Evolutionary conservation across 208 protist species (phyloP), one percentile per base, ranked within the genome.

Genomic region (Acanthamoeba quina): DNA sequence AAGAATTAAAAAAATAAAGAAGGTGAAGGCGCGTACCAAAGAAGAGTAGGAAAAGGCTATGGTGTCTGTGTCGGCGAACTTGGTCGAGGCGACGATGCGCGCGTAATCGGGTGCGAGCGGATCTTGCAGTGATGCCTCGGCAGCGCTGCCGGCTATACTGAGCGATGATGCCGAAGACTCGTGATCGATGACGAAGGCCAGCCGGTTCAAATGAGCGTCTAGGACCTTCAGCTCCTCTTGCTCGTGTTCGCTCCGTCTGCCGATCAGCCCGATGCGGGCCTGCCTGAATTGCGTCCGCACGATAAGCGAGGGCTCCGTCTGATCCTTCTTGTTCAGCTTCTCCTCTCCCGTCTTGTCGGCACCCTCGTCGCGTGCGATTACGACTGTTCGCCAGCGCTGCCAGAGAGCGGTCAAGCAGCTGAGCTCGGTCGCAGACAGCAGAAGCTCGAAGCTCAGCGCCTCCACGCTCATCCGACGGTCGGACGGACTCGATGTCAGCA

Each of bases 401-500:
- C 66, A 74, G 7, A 74, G 66, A 17, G 66, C 31, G 66, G 13
- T 37, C 66, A 74, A 74, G 66, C 29, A 0, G 66, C n/a, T 74
- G 31, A 74, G 66, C 31, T 74, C 66, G 66, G 13, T 31, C 3
- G 66, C 66, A 1, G 66, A 74, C 26, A 74, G 66, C 13, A 74
- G 66, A 74, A 74, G 66, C 5, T 74, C 66, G 24, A 74, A 37
- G 17, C 66, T 37, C 66, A 74, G 15, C 29, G 66, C 66, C 31
- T 74, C 66, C n/a, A 74, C 26, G 66, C 31, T 74, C 66, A 74
- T 74, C 26, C 31, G 66, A 74, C 66, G 66, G 31, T 74, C 66
- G 17, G 17, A 26, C 19, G 13, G 54, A 24, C 15, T 60, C 21
- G 54, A 60, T 60, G 54, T 0, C 54, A 15, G 44, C 44, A 49